These are phyloP conservation scores for Strigomonas culicis DNA, from an alignment of 208 protist species.

Conservation along the genomic window DNA sequence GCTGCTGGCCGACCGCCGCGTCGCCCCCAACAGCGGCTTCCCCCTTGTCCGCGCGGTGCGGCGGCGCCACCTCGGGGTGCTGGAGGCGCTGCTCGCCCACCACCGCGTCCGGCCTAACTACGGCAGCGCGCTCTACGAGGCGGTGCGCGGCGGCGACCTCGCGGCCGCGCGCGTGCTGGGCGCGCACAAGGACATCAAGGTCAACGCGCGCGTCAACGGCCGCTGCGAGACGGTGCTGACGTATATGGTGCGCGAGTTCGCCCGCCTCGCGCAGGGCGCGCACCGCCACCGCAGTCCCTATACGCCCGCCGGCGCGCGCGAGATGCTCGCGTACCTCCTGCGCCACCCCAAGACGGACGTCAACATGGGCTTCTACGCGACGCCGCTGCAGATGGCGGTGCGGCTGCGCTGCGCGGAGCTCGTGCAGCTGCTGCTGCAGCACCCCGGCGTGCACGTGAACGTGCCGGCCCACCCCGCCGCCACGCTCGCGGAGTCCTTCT, in stretches of 20 bases:
- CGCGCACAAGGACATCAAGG: constrained; percentile 16
- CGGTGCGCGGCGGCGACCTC: constrained; percentile 24
- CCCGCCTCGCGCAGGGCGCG: constrained; percentile 5
- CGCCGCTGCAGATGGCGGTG: constrained; percentile 37
- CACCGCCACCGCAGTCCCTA: background rate
- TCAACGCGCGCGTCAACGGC: constrained; percentile 37
- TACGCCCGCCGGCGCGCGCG: constrained; percentile 10
- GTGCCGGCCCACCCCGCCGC: constrained; percentile 16
- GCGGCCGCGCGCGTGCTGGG: constrained; percentile 20
- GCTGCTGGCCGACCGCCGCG: constrained; percentile 23
- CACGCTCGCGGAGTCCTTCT: constrained; percentile 19
- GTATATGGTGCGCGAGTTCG: constrained; percentile 27
- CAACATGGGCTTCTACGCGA: constrained; percentile 33
- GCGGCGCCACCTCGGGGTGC: constrained; percentile 13
- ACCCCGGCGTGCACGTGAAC: constrained; percentile 26
- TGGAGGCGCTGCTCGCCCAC: constrained; percentile 22
- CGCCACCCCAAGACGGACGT: constrained; percentile 34
- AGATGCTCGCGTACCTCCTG: constrained; percentile 29
- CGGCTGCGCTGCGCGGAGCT: constrained; percentile 16
- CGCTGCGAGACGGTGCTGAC: constrained; percentile 28
- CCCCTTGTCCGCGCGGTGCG: constrained; percentile 34
- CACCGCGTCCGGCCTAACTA: constrained; percentile 36
- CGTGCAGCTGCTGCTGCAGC: constrained; percentile 24
- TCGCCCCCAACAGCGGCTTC: constrained; percentile 46
- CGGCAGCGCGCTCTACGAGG: constrained; percentile 28